A percentile compares a stretch with the other conserved stretches of the same genome.
These are phyloP conservation scores for Arthrobotrys sinensis DNA, from an alignment of 2,329 filamentous ascomycete species.

Conservation along the genomic window DNA sequence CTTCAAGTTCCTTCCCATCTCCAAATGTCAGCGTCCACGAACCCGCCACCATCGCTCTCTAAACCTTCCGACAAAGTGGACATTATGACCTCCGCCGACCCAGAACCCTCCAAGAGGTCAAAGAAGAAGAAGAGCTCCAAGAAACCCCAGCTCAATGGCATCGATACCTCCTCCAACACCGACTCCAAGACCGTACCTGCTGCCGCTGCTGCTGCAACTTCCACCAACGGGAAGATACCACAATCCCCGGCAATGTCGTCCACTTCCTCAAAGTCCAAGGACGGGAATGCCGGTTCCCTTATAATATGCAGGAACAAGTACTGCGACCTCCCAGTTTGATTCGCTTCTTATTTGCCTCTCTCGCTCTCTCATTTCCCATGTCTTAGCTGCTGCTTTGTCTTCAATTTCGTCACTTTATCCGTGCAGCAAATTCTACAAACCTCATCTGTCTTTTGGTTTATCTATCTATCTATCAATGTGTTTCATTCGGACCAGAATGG, in stretches of 20 bases:
- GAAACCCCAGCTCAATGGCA: conserved; percentile 59
- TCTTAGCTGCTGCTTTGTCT: background rate
- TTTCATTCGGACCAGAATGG: background rate
- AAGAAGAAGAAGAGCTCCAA: conserved; percentile 47
- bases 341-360: conserved; percentile 14
- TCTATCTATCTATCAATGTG: too few species aligned
- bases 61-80: background rate
- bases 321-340: conserved; percentile 3
- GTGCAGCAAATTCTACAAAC: background rate
- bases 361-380: background rate
- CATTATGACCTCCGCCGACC: conserved; percentile 45
- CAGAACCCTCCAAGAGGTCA: conserved; percentile 36
- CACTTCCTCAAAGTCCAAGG: conserved; percentile 56
- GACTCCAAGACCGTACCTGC: conserved; percentile 14
- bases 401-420: background rate
- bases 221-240: conserved; percentile 55
- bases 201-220: conserved; percentile 23
- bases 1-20: background rate
- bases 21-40: conserved; percentile 26
- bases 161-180: conserved; percentile 47
- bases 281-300: conserved; percentile 52
- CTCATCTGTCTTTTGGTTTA: background rate
- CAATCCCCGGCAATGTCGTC: conserved; percentile 59
- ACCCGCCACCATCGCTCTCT: conserved; percentile 39
- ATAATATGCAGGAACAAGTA: conserved; percentile 61